Conservation (phyloP, 768 basidiomycete genomes). For the Tephrocybe sp. region DNA sequence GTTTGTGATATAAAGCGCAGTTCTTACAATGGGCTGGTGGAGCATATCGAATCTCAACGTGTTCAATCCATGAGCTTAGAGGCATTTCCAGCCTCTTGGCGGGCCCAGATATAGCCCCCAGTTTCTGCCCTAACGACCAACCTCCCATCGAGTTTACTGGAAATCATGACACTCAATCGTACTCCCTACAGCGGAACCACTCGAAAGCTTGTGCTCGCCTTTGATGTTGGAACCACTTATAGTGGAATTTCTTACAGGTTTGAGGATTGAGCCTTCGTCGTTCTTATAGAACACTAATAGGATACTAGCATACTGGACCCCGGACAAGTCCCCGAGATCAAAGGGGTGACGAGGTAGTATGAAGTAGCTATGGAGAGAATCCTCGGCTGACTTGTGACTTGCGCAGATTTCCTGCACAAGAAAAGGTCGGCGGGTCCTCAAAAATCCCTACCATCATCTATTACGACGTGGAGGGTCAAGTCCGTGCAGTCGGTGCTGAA, state of each 20-base stretch:
- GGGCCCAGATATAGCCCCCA: too few species aligned
- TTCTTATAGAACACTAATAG: too few species aligned
- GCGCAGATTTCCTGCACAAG: constrained; percentile 47
- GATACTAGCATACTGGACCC: constrained; percentile 39
- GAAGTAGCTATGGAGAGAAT: too few species aligned
- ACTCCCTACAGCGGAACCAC: constrained; percentile 33
- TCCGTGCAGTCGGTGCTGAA: constrained; percentile 47
- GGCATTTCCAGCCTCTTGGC: too few species aligned
- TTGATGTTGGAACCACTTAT: constrained; percentile 50
- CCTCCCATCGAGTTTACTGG: too few species aligned
- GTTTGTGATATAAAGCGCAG: too few species aligned
- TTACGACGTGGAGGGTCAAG: constrained; percentile 39
- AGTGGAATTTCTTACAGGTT: constrained; percentile 46
- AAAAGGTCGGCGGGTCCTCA: constrained; percentile 39
- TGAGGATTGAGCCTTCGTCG: neutral
- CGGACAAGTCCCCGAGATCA: constrained; percentile 33
- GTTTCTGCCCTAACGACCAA: too few species aligned
- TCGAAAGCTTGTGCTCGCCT: constrained; percentile 43
- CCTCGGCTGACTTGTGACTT: neutral
- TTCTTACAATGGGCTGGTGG: too few species aligned
- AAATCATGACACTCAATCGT: constrained; percentile 17
- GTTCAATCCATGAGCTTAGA: too few species aligned
- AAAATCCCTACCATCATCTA: constrained; percentile 48
- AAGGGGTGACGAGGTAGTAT: constrained; percentile 37
- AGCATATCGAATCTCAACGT: too few species aligned